A percentile compares a stretch with the other conserved stretches of the same genome.
phyloP scores from a whole-genome alignment of 2,329 filamentous ascomycete genomes.

The Colletotrichum gigasporum region DNA sequence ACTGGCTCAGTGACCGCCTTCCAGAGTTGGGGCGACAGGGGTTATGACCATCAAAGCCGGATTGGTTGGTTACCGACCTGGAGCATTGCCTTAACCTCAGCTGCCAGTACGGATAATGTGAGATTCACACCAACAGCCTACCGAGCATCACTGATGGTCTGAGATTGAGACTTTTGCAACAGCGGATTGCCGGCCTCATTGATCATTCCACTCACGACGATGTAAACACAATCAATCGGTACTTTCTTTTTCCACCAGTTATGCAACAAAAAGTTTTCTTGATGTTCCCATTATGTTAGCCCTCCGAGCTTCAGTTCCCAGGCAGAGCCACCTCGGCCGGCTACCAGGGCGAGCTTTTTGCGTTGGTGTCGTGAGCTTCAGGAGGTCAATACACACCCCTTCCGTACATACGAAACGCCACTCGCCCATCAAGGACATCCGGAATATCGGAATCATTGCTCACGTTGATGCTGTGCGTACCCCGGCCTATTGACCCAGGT shows the following conservation, averaged over 20 bases:
- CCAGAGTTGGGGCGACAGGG: not conserved
- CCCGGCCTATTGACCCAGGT: not conserved
- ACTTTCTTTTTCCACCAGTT: not conserved
- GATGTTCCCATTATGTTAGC: slow-evolving; percentile 19
- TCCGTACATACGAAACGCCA: slow-evolving; percentile 39
- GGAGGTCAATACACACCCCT: slow-evolving; percentile 22
- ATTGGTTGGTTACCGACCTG: not conserved
- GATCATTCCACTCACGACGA: not conserved
- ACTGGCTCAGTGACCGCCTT: slow-evolving; percentile 28
- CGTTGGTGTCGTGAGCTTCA: slow-evolving; percentile 11
- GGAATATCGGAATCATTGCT: slow-evolving; percentile 98
- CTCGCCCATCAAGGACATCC: slow-evolving; percentile 67
- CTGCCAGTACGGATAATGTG: not conserved
- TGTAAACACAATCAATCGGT: slow-evolving; percentile 3
- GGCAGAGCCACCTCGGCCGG: slow-evolving; percentile 10
- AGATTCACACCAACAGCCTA: not conserved
- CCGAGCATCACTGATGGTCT: not conserved
- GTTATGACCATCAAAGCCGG: not conserved
- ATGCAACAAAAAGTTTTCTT: not conserved
- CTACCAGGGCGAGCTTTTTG: slow-evolving; percentile 3
- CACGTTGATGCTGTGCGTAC: slow-evolving; percentile 86
- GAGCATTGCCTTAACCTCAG: not conserved
- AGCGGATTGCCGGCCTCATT: not conserved
- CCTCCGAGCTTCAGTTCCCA: slow-evolving; percentile 13
- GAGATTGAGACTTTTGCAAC: not conserved